Base-by-base conservation (phyloP, 2,329 filamentous ascomycete genomes). In the Beauveria scarabaeidicola region DNA sequence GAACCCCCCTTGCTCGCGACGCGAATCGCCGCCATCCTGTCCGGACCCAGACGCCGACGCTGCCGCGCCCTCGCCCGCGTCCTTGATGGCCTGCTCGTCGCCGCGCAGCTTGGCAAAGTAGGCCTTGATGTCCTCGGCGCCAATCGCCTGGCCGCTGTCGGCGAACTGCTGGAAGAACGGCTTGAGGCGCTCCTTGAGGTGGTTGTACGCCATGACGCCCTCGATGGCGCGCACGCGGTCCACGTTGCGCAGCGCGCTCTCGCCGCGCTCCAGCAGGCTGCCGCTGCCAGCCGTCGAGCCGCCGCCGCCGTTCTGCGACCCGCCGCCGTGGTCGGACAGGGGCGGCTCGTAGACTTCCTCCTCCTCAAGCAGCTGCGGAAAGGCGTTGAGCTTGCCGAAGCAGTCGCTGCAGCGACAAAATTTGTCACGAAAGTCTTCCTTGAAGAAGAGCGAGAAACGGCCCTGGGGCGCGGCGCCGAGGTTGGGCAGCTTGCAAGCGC, bases 181-280 rank as follows among this genome's bases (percentile, higher is more conserved):
- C 78, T 93, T 96, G n/a, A 99, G 85, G 70, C 93, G 92, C 69
- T 97, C 92, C 69, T 95, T 94, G 62, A 99, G 81, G 68, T 96
- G 89, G 68, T 97, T 97, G 74, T 97, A 99, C 0, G 92, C 93
- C 91, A 97, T 97, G 50, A 96, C 93, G 17, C 94, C 94, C 72
- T 99, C 90, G 59, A 99, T 96, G 5, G 94, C 94, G 15, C 87
- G 82, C 8, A 97, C 93, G 2, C 94, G 89, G 70, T 99, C 94
- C 60, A 99, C 87, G 67, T 91, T 95, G 70, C 87, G 91, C 29
- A 99, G 81, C 0, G 92, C 93, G 52, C 90, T 93, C 75, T 99
- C 94, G 51, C 94, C 94, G 19, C 91, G 89, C 53, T 97, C 92
- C 38, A 95, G 85, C 2, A 99, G 79, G 63, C 89, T 94, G 50